Base-by-base conservation (phyloP, 1,284 basidiomycete genomes). In the Tylopilus sp. region DNA sequence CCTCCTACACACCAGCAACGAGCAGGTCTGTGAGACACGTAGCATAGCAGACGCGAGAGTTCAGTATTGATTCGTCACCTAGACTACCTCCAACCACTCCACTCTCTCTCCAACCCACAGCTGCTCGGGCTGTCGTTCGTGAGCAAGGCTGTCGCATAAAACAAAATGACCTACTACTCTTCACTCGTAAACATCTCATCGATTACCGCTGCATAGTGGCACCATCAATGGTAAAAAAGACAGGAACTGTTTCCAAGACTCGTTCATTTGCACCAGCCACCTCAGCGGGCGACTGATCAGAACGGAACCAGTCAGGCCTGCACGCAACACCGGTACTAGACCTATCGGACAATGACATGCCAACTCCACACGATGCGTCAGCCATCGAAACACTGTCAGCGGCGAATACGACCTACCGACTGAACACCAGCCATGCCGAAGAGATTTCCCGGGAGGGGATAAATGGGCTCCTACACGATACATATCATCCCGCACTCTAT, bases 381-480 rank as follows among this genome's bases (percentile, higher is more conserved):
- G 66, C 18, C 1, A 49, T 49, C 33, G 29, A 38, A 6, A 12
- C 38, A 16, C 4, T 15, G 10, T 56, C 32, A 53, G 39, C 33
- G 4, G 9, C 4, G 19, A 47, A 0, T 29, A 16, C 53, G 32
- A 64, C 72, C 3, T 53, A 72, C 75, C 67, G 39, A 56, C 54
- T 53, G n/a, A n/a, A n/a, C n/a, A 51, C 54, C 10, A 65, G 57
- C 66, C 68, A 67, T 44, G 59, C 77, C 78, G 77, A 80, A 76
- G 78, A 77, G 76, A 79, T 77, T 79, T 76, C 78, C 79, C 76
- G 10, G 69, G 22, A 64, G 52, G 33, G 67, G 29, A 0, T 0
- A 44, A 39, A 12, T 0, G 0, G 26, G 10, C n/a, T n/a, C n/a
- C n/a, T n/a, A n/a, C n/a, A n/a, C n/a, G n/a, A n/a, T n/a, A n/a